These are phyloP conservation scores for Phascolomyces articulosus DNA, from an alignment of 371 early-diverging fungal genomes.

Conservation along the genomic window DNA sequence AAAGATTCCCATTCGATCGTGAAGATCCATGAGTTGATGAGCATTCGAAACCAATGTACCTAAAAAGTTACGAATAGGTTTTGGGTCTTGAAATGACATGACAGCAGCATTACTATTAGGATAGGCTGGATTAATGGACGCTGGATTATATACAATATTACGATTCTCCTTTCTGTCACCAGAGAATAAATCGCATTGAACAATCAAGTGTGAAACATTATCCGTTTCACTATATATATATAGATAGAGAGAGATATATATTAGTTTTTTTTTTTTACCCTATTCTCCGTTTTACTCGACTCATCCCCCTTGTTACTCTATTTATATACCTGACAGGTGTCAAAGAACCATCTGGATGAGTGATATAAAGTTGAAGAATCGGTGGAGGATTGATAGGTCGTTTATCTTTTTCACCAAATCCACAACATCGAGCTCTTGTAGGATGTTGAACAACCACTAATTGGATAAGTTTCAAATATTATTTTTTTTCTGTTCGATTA, in stretches of 20 bases:
- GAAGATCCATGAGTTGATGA: constrained; percentile 21
- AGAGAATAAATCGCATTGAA: constrained; percentile 21
- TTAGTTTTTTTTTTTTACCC: too few species aligned
- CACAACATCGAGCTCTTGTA: constrained; percentile 67
- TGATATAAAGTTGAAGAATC: constrained; percentile 48
- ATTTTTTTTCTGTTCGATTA: too few species aligned
- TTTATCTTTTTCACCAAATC: constrained; percentile 75
- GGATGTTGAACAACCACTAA: constrained; percentile 65
- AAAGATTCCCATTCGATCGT: constrained; percentile 53
- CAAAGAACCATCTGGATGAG: constrained; percentile 10
- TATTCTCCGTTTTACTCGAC: too few species aligned
- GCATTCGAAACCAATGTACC: constrained; percentile 23
- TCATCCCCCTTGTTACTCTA: too few species aligned
- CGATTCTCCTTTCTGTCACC: constrained; percentile 13
- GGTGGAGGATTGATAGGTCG: constrained; percentile 76
- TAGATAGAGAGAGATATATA: too few species aligned
- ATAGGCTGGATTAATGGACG: constrained; percentile 22
- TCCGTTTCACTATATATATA: constrained; percentile 18
- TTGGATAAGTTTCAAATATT: too few species aligned
- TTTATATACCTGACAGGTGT: constrained; percentile 14
- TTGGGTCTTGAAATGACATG: constrained; percentile 23
- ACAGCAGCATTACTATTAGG: constrained; percentile 18
- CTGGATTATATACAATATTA: constrained; percentile 24
- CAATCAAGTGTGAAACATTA: constrained; percentile 20
- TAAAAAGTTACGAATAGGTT: constrained; percentile 22